Evolutionary conservation across 192 early-diverging fungal species (phyloP), one percentile per base, ranked within the genome.

Genomic region (Kappamyces sp.): DNA sequence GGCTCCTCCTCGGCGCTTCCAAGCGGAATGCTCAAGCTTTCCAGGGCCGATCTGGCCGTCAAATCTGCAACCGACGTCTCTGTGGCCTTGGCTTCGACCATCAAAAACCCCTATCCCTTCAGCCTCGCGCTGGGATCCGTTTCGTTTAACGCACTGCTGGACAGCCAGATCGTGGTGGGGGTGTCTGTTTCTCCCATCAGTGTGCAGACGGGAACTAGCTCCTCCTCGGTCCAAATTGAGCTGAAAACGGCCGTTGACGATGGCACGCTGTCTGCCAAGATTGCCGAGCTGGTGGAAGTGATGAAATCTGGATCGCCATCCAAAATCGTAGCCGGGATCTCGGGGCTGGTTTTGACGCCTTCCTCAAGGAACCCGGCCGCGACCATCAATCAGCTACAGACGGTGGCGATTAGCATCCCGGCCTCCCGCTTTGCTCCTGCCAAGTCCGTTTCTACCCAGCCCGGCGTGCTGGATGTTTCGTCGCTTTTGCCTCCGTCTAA

Each of bases 41-140:
- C 47, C 9, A 51, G 45, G 4, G 59, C 35, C 29, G 68, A 70
- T 35, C 46, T 62, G 4, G 60, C 41, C 11, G 45, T 70, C 35
- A 47, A 43, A 11, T 34, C 59, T 1, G n/a, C 63, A 5, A 65
- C 52, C 29, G 48, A 22, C n/a, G 30, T 65, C 35, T 35, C 47
- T 32, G 30, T 70, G 15, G 57, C 63, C 35, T 11, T 61, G 33
- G 48, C 30, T 3, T 45, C 57, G 5, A 54, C 54, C 30, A 41
- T 70, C 42, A 40, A 55, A n/a, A 70, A 70, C 59, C 68, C 68
- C 22, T 22, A 22, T 0, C 33, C 41, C 45, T 55, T 70, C 57
- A 41, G 49, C 31, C 34, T 70, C 14, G 60, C 68, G 30, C 31
- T 70, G 1, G 68, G 68, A 7, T 29, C 59, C 49, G 31, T 64